Evolutionary conservation across 83 land plant species (phyloP).

Genomic region (Isoetes engelmannii): DNA sequence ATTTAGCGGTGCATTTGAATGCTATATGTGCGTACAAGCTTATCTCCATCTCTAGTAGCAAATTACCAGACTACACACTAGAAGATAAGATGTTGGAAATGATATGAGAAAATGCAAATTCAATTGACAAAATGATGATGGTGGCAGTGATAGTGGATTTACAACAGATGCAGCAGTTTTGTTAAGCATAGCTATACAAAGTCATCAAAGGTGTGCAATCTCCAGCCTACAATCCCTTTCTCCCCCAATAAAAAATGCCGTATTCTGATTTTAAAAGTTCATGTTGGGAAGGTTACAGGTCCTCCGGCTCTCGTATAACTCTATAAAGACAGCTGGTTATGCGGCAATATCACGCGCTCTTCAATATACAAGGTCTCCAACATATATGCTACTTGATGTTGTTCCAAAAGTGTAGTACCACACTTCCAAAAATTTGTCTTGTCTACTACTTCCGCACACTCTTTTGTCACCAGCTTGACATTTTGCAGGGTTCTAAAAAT

Average conservation of each 20-base stretch:
- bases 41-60: too few relatives aligned
- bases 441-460: too few relatives aligned
- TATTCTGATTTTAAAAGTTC: not conserved
- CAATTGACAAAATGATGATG: too few relatives aligned
- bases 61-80: too few relatives aligned
- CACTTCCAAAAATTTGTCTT: too few relatives aligned
- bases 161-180: conserved; percentile 8
- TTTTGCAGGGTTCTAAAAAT: too few relatives aligned
- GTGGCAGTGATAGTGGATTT: conserved; percentile 12
- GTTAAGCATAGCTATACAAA: conserved; percentile 7
- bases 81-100: not conserved
- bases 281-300: conserved; percentile 13
- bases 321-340: conserved; percentile 10
- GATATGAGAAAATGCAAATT: too few relatives aligned
- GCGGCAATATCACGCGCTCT: conserved; percentile 13
- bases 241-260: not conserved
- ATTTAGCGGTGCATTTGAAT: too few relatives aligned
- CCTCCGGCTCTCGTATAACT: conserved; percentile 8
- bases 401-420: too few relatives aligned
- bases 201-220: conserved; percentile 9
- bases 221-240: not conserved
- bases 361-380: conserved; percentile 10
- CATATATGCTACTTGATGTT: too few relatives aligned
- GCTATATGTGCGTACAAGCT: too few relatives aligned
- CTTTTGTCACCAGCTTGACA: too few relatives aligned